Percentiles rank a stretch among this genome's conserved stretches.
Evolutionary conservation across 306 rosid genomes (phyloP).

Genomic region (Crotalaria pallida): DNA sequence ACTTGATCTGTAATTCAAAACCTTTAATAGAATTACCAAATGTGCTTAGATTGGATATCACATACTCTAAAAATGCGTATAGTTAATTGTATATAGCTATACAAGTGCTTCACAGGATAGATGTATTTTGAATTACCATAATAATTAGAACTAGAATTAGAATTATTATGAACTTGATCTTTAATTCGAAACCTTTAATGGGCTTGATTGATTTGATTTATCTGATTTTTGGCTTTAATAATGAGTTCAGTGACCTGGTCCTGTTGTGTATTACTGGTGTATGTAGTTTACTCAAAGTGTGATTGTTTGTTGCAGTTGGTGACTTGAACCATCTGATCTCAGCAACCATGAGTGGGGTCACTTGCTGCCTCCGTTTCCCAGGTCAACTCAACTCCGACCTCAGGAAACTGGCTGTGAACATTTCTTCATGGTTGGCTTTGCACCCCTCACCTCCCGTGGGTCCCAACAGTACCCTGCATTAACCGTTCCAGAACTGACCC

Average conservation of each 20-base stretch:
- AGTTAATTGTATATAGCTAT: too few relatives aligned
- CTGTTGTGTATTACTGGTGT: background rate
- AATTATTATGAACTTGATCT: background rate
- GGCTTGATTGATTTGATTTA: too few relatives aligned
- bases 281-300: background rate
- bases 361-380: slow-evolving; percentile 58
- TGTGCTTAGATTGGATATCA: too few relatives aligned
- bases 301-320: slow-evolving; percentile 40
- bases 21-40: too few relatives aligned
- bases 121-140: too few relatives aligned
- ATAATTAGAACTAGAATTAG: too few relatives aligned
- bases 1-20: background rate
- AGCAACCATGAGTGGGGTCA: slow-evolving; percentile 63
- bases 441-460: slow-evolving; percentile 56
- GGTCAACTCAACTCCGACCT: slow-evolving; percentile 62
- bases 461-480: slow-evolving; percentile 56
- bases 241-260: background rate
- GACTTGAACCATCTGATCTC: slow-evolving; percentile 59
- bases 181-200: too few relatives aligned
- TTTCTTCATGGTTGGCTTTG: slow-evolving; percentile 61
- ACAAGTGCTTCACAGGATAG: too few relatives aligned
- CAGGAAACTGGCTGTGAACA: slow-evolving; percentile 53
- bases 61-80: too few relatives aligned
- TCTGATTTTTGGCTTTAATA: background rate
- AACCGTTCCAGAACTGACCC: slow-evolving; percentile 54